Conservation (phyloP, 768 basidiomycete genomes). For the Lactarius sp. region DNA sequence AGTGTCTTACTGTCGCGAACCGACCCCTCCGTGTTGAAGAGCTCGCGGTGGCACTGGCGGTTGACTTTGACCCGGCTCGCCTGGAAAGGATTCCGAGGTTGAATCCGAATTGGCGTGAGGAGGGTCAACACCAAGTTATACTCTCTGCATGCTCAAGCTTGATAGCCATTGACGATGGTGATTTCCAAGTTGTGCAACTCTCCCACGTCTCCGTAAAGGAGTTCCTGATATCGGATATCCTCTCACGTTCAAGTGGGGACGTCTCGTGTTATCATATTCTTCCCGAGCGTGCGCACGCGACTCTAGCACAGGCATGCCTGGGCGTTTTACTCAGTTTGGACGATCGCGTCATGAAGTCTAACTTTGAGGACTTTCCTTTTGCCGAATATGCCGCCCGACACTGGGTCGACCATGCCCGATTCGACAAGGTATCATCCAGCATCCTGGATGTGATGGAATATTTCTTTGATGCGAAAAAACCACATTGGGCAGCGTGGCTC, state of each 20-base stretch:
- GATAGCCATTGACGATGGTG: not conserved
- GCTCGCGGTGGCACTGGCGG: no score
- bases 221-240: not conserved
- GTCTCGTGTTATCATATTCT: not conserved
- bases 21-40: no score
- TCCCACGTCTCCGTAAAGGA: slow-evolving; percentile 11
- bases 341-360: not conserved
- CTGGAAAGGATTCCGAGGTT: no score
- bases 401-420: not conserved
- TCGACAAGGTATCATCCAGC: not conserved
- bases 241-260: not conserved
- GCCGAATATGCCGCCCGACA: not conserved
- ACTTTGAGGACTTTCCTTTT: not conserved
- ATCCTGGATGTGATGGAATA: not conserved
- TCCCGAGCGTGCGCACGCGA: not conserved
- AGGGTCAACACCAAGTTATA: not conserved
- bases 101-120: not conserved
- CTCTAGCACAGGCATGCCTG: slow-evolving; percentile 3
- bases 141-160: slow-evolving; percentile 8
- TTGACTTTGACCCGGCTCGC: no score
- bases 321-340: not conserved
- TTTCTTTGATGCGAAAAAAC: not conserved
- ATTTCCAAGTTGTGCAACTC: not conserved
- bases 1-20: no score
- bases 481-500: slow-evolving; percentile 1